These are phyloP conservation scores for Entamoeba dispar DNA, from an alignment of 208 protist species.

Conservation along the genomic window DNA sequence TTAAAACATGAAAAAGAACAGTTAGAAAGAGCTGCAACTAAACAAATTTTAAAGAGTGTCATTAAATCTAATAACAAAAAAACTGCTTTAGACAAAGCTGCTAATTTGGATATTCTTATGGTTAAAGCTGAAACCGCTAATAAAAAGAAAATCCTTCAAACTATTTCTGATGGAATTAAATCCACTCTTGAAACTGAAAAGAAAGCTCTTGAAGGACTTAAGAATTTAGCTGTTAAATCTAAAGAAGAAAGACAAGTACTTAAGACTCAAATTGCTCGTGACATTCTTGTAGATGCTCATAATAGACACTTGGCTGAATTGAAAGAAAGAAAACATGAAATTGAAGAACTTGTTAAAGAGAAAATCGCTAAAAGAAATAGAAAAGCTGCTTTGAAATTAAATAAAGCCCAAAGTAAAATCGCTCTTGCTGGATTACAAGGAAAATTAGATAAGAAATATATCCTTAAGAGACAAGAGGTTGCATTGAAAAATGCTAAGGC, in stretches of 20 bases:
- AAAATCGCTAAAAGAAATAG: background rate
- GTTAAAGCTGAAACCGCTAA: background rate
- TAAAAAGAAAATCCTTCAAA: background rate
- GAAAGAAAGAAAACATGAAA: background rate
- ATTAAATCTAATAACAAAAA: background rate
- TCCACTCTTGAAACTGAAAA: background rate
- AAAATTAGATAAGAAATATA: background rate
- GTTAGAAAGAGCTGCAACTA: background rate
- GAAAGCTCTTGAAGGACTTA: background rate
- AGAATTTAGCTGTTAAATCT: background rate
- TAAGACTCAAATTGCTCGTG: background rate
- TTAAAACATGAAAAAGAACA: background rate
- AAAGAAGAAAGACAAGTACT: background rate
- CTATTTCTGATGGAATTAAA: background rate
- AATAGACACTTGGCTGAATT: background rate
- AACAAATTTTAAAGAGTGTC: background rate
- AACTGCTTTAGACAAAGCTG: background rate
- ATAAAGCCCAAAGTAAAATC: background rate
- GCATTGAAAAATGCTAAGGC: background rate
- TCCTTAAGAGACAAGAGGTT: background rate
- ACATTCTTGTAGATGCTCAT: background rate
- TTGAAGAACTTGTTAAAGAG: background rate
- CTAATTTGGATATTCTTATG: background rate
- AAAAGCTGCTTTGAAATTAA: background rate
- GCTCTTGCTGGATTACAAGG: background rate